A percentile compares a stretch with the other conserved stretches of the same genome.
These are phyloP conservation scores for Tricholoma terreum DNA, from an alignment of 768 basidiomycete genomes.

Conservation along the genomic window DNA sequence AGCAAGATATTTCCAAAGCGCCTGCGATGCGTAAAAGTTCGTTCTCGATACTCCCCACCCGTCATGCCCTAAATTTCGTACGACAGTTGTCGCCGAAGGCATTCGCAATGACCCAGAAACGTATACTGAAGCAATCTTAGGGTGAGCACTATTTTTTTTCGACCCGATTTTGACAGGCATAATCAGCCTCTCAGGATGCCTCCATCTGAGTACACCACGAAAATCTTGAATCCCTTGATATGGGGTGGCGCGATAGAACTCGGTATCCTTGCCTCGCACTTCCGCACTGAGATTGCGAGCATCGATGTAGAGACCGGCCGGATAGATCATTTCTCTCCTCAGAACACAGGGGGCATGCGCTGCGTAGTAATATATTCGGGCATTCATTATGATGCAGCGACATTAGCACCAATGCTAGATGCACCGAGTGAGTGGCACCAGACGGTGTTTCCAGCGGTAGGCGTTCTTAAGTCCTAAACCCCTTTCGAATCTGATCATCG, in stretches of 20 bases:
- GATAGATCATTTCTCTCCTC: slow-evolving; percentile 72
- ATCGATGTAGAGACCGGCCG: slow-evolving; percentile 92
- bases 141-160: slow-evolving; percentile 41
- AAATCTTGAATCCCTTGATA: slow-evolving; percentile 73
- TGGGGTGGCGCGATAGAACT: slow-evolving; percentile 99
- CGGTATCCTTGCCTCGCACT: slow-evolving; percentile 78
- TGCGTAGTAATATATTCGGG: slow-evolving; percentile 90
- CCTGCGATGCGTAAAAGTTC: slow-evolving; percentile 70
- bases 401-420: slow-evolving; percentile 71
- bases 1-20: slow-evolving; percentile 75
- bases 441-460: slow-evolving; percentile 68
- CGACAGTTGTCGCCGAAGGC: slow-evolving; percentile 76
- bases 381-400: slow-evolving; percentile 93
- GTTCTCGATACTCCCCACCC: slow-evolving; percentile 15
- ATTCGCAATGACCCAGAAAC: slow-evolving; percentile 68
- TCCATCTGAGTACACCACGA: slow-evolving; percentile 69
- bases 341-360: slow-evolving; percentile 38
- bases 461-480: slow-evolving; percentile 19
- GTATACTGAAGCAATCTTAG: slow-evolving; percentile 85
- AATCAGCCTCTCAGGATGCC: slow-evolving; percentile 36
- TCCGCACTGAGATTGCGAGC: slow-evolving; percentile 80
- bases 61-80: neutral
- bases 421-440: slow-evolving; percentile 89
- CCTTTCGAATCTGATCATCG: neutral
- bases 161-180: neutral